A percentile compares a stretch with the other conserved stretches of the same genome.
These are phyloP conservation scores for Aureobasidium sp. DNA, from an alignment of 2,329 filamentous ascomycete species.

Conservation along the genomic window DNA sequence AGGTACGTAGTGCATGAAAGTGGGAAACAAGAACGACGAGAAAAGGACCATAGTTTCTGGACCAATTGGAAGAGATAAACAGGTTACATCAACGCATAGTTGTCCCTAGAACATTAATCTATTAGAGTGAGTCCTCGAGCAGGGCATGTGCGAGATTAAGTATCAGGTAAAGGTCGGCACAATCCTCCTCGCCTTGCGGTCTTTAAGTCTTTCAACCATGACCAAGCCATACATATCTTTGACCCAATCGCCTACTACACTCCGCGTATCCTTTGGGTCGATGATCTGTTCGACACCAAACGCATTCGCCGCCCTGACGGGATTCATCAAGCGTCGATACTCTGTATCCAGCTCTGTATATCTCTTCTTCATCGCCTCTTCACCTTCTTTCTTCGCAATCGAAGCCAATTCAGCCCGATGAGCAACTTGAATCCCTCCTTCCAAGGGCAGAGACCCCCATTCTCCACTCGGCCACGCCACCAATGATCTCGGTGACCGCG, in stretches of 20 bases:
- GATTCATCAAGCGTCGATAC: conserved; percentile 57
- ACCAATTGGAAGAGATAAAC: too few relatives aligned
- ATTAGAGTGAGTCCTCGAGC: too few relatives aligned
- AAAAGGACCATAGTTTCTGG: too few relatives aligned
- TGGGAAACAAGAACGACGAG: too few relatives aligned
- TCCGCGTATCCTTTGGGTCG: conserved; percentile 53
- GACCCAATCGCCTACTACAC: conserved; percentile 50
- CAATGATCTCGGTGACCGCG: conserved; percentile 52
- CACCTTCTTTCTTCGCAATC: conserved; percentile 44
- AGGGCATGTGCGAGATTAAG: too few relatives aligned
- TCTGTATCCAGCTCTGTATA: conserved; percentile 54
- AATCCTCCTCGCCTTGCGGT: neutral
- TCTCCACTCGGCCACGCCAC: conserved; percentile 58
- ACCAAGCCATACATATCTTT: conserved; percentile 40
- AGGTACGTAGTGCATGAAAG: too few relatives aligned
- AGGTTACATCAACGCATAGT: too few relatives aligned
- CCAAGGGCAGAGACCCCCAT: conserved; percentile 56
- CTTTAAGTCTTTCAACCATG: neutral
- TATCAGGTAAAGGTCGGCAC: neutral
- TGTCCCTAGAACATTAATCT: too few relatives aligned
- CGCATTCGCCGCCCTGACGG: conserved; percentile 55
- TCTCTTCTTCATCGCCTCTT: conserved; percentile 40
- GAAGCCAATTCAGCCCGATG: conserved; percentile 54
- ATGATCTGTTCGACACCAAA: conserved; percentile 61
- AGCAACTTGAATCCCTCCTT: conserved; percentile 58